A percentile compares a stretch with the other conserved stretches of the same genome.
Evolutionary conservation across 225 moss, liverwort and hornwort species (phyloP).

Genomic region (Neckera pumila): DNA sequence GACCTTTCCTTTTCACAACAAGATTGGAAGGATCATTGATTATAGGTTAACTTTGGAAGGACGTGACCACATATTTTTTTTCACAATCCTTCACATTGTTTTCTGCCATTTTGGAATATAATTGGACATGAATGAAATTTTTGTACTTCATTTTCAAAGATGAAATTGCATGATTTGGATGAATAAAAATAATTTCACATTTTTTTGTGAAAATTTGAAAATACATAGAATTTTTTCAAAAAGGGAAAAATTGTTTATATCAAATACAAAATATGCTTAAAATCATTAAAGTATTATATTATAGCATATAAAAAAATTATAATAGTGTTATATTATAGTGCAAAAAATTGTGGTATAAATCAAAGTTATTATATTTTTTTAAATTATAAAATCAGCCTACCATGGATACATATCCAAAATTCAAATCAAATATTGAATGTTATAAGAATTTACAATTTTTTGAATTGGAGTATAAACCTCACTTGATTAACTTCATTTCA

Average conservation of each 20-base stretch:
- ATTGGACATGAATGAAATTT: not conserved
- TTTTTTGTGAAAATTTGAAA: not conserved
- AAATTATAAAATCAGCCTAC: not conserved
- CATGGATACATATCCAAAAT: not conserved
- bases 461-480: rapidly evolving
- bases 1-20: too few relatives aligned
- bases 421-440: too few relatives aligned
- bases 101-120: not conserved
- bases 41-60: too few relatives aligned
- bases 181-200: not conserved
- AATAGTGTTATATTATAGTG: not conserved
- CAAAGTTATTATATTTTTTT: not conserved
- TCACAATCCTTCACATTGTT: not conserved
- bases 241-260: not conserved
- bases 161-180: not conserved
- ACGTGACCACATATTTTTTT: not conserved
- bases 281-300: not conserved
- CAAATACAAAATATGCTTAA: not conserved
- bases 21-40: too few relatives aligned
- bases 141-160: not conserved
- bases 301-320: too few relatives aligned
- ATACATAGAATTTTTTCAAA: too few relatives aligned
- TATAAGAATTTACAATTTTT: not conserved
- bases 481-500: not conserved
- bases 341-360: not conserved